phyloP scores from a whole-genome alignment of 2,329 filamentous ascomycete species.

The Myriosclerotinia scirpicola region DNA sequence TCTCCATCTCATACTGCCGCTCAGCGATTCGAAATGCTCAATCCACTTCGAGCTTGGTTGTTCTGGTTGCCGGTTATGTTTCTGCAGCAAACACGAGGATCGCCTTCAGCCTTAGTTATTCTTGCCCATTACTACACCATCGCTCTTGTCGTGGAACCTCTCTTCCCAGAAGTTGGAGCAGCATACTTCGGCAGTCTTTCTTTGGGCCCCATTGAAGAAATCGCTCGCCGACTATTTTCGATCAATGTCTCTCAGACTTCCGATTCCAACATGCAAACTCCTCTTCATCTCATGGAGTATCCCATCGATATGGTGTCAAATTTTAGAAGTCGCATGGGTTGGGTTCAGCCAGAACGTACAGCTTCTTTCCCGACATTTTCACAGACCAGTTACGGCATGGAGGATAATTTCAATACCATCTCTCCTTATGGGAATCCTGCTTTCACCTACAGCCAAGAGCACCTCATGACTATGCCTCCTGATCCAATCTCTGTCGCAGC shows the following conservation, averaged over 20 bases:
- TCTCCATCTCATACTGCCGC: slow-evolving; percentile 69
- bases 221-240: slow-evolving; percentile 71
- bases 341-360: slow-evolving; percentile 59
- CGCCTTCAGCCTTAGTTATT: slow-evolving; percentile 76
- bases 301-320: slow-evolving; percentile 67
- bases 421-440: slow-evolving; percentile 58
- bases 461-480: slow-evolving; percentile 56
- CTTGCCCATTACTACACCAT: slow-evolving; percentile 85
- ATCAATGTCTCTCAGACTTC: slow-evolving; percentile 61
- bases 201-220: slow-evolving; percentile 80
- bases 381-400: slow-evolving; percentile 54
- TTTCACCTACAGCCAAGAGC: slow-evolving; percentile 65
- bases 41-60: slow-evolving; percentile 85
- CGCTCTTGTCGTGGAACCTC: slow-evolving; percentile 80
- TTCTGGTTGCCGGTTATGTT: slow-evolving; percentile 92
- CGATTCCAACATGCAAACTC: slow-evolving; percentile 59
- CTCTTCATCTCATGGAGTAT: slow-evolving; percentile 68
- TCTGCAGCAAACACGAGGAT: slow-evolving; percentile 72
- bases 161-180: slow-evolving; percentile 88
- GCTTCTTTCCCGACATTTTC: slow-evolving; percentile 62
- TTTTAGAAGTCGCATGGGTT: slow-evolving; percentile 69
- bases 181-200: slow-evolving; percentile 84
- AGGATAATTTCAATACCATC: slow-evolving; percentile 47
- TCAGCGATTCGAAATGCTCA: slow-evolving; percentile 86
- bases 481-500: slow-evolving; percentile 50